Base-by-base conservation (phyloP, 2,329 filamentous ascomycete genomes). In the Fusarium citri region DNA sequence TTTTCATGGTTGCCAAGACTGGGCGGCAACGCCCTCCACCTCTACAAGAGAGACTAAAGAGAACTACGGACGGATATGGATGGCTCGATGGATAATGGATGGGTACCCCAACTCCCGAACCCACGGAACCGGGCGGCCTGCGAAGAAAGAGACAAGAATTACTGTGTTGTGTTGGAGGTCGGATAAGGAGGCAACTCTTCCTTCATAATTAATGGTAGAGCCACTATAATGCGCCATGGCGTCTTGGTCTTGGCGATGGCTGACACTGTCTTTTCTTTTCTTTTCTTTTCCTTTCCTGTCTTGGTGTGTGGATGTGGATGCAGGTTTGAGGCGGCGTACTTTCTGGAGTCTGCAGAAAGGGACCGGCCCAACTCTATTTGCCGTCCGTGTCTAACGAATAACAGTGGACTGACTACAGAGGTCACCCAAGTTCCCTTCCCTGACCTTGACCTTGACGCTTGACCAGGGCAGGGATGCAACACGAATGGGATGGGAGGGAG, bases 291-390 rank as follows among this genome's bases (percentile, higher is more conserved):
- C n/a, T 12, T 37, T 37, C 34, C n/a, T 37, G 34, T 37, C 34
- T 55, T 59, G 68, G 68, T 70, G 42, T 55, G 68, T 47, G 16
- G 28, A 30, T 30, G 30, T 31, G 30, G 34, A 37, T 37, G 18
- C 34, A 37, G 34, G 11, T n/a, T 37, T 37, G 66, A 65, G 57
- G 66, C 63, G 56, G 45, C 57, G 50, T 51, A 31, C 18, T 48
- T 59, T 40, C 48, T 50, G 18, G 22, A 37, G 30, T 23, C 22
- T 34, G 22, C 26, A 59, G 26, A 41, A 59, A 56, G 9, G 58
- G 68, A 67, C 72, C 60, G 72, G 48, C 50, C 56, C 72, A 74
- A 74, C 72, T 72, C 64, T 74, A 74, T 65, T 69, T 48, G 34
- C 49, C 42, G 42, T 53, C 49, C 49, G 54, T 46, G 55, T 59